phyloP scores from a whole-genome alignment of 2,329 filamentous ascomycete genomes.

The Xylaria sp. region DNA sequence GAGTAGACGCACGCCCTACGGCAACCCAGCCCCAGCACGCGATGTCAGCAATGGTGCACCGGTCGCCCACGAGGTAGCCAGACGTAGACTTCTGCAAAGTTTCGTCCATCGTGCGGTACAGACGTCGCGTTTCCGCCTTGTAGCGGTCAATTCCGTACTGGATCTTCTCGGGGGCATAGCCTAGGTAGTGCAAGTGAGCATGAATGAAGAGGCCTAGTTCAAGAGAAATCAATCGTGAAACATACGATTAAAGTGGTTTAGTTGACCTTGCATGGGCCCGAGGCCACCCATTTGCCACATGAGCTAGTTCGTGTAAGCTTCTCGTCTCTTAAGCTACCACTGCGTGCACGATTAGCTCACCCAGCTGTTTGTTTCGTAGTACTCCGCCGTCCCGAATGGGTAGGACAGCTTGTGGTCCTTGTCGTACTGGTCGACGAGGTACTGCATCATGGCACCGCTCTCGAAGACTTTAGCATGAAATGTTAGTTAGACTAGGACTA shows the following conservation, averaged over 20 bases:
- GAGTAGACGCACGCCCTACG: slow-evolving; percentile 54
- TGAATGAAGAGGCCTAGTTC: background rate
- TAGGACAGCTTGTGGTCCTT: slow-evolving; percentile 85
- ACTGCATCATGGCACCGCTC: slow-evolving; percentile 84
- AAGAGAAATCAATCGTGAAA: slow-evolving; percentile 5
- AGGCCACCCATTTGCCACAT: slow-evolving; percentile 84
- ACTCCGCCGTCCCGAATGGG: slow-evolving; percentile 76
- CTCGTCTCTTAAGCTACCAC: background rate
- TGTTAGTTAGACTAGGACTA: background rate
- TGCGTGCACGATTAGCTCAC: slow-evolving; percentile 49
- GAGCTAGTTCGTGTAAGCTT: slow-evolving; percentile 55
- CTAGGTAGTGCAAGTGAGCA: slow-evolving; percentile 47
- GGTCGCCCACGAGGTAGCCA: slow-evolving; percentile 73
- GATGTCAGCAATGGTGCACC: slow-evolving; percentile 81
- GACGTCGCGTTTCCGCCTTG: slow-evolving; percentile 81
- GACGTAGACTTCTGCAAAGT: slow-evolving; percentile 70
- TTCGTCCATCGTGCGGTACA: slow-evolving; percentile 81
- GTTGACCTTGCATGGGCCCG: slow-evolving; percentile 85
- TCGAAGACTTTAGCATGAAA: slow-evolving; percentile 72
- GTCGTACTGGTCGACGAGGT: slow-evolving; percentile 85
- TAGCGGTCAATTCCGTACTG: slow-evolving; percentile 86
- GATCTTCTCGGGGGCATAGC: slow-evolving; percentile 84
- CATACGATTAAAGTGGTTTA: slow-evolving; percentile 81
- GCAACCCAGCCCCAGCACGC: slow-evolving; percentile 83
- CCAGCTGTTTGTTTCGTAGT: slow-evolving; percentile 85